A percentile compares a stretch with the other conserved stretches of the same genome.
Conservation (phyloP, 2,329 filamentous ascomycete species). For the Polytolypa hystricis region DNA sequence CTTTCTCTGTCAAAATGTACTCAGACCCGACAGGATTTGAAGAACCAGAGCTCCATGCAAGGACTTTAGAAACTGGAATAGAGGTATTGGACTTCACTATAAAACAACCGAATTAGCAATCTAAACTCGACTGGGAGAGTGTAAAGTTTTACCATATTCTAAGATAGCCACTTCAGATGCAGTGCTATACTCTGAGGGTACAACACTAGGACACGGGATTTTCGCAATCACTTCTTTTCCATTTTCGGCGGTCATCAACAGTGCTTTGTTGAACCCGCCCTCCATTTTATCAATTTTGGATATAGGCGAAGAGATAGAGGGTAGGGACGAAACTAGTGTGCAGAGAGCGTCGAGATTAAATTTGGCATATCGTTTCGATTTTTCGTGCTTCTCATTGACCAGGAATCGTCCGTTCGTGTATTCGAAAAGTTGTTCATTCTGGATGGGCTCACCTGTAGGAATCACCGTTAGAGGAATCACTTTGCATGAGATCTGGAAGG, state of each 20-base stretch:
- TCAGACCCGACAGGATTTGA: conserved; percentile 8
- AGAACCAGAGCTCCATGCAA: conserved; percentile 5
- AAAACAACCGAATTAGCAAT: background rate
- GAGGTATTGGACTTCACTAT: background rate
- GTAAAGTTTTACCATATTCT: too few relatives aligned
- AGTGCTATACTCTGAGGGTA: conserved; percentile 13
- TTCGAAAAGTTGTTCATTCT: background rate
- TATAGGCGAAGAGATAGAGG: background rate
- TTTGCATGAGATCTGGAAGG: too few relatives aligned
- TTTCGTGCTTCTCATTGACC: background rate
- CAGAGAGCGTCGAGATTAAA: background rate
- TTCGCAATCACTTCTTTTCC: conserved; percentile 16
- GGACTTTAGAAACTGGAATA: conserved; percentile 3
- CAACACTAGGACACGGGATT: conserved; percentile 15
- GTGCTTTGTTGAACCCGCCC: conserved; percentile 18
- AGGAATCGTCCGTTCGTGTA: background rate
- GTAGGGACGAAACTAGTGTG: background rate
- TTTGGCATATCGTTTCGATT: background rate
- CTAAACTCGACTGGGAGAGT: too few relatives aligned
- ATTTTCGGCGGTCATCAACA: conserved; percentile 14
- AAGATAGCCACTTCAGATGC: conserved; percentile 27
- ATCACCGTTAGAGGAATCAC: too few relatives aligned
- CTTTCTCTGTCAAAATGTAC: conserved; percentile 13
- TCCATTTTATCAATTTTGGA: too few relatives aligned
- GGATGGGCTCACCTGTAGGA: too few relatives aligned